Evolutionary conservation across 768 basidiomycete species (phyloP), one percentile per base, ranked within the genome.

Genomic region (Cantharellus anzutake): DNA sequence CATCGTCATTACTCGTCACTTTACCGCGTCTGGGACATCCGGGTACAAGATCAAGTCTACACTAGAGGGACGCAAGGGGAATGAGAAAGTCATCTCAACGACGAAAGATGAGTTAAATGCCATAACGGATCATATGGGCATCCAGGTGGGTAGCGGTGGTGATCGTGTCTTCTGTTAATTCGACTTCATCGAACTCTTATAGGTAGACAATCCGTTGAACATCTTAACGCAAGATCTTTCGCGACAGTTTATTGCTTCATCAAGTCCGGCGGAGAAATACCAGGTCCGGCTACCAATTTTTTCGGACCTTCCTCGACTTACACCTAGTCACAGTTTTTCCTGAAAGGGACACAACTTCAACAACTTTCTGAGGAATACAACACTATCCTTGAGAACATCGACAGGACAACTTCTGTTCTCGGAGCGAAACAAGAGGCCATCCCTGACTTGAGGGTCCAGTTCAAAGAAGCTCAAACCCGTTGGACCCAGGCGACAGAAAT

Each of bases 61-160:
- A 11, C 11, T 37, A 14, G 11, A 11, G 11, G 76, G 71, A 64
- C 80, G 76, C 66, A 79, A 83, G 34, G 81, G 79, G 42, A 7
- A 55, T 7, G 52, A 37, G 52, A 77, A 75, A 63, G 67, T 80
- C 5, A 70, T 96, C 60, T 83, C 82, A 41, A 82, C 74, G 11
- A 91, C 87, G 73, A 80, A 81, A 64, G 83, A 89, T 5, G 92
- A 97, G 67, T 70, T 99, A 5, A 77, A 85, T 16, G 80, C 83
- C 2, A 97, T 99, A 56, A 85, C 85, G 65, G 89, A 94, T 67
- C 85, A 91, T 64, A 94, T 96, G 84, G 91, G 91, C 65, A 88
- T 99, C 59, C 91, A 94, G 68, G 67, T 72, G 40, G 40, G 51
- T 29, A 11, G n/a, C 20, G 20, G 20, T 29, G 20, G 20, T 29